phyloP scores from a whole-genome alignment of 176 grass and related monocot species.

The Saccharum officinarum region DNA sequence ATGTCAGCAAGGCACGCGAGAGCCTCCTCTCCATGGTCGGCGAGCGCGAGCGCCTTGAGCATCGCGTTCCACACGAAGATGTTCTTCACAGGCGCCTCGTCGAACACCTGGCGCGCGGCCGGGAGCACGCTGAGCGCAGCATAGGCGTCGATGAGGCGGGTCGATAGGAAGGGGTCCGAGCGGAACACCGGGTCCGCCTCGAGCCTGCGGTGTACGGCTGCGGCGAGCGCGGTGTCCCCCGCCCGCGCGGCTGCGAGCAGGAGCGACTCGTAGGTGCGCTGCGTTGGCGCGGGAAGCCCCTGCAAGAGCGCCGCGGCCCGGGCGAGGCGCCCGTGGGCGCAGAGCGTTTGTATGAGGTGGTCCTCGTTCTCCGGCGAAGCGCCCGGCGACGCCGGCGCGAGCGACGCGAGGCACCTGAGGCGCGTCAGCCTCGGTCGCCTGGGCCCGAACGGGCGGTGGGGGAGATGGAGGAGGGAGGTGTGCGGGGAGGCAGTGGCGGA shows the following conservation, averaged over 20 bases:
- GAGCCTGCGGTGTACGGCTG: constrained; percentile 53
- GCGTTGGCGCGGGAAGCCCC: constrained; percentile 58
- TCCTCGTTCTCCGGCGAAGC: constrained; percentile 35
- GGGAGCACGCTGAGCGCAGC: constrained; percentile 44
- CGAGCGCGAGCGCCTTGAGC: constrained; percentile 59
- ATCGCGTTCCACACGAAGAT: constrained; percentile 88
- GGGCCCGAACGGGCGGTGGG: constrained; percentile 9
- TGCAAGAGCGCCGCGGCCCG: constrained; percentile 56
- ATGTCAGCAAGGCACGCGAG: constrained; percentile 60
- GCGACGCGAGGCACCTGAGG: constrained; percentile 37
- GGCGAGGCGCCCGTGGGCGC: constrained; percentile 53
- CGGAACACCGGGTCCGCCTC: constrained; percentile 51
- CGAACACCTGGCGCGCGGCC: constrained; percentile 73
- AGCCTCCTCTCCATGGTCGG: constrained; percentile 67
- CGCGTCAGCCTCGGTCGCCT: constrained; percentile 16
- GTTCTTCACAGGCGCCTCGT: constrained; percentile 59
- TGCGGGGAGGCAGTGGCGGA: constrained; percentile 30
- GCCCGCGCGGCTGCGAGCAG: constrained; percentile 50
- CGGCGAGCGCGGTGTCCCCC: constrained; percentile 35
- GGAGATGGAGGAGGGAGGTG: constrained; percentile 26
- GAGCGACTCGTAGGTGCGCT: constrained; percentile 78
- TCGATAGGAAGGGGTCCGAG: constrained; percentile 67
- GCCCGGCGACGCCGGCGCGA: constrained; percentile 16
- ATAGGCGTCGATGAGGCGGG: constrained; percentile 77
- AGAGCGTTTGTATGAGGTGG: constrained; percentile 70